Conservation (phyloP, 1,284 basidiomycete species). For the Cryptococcus sp. region DNA sequence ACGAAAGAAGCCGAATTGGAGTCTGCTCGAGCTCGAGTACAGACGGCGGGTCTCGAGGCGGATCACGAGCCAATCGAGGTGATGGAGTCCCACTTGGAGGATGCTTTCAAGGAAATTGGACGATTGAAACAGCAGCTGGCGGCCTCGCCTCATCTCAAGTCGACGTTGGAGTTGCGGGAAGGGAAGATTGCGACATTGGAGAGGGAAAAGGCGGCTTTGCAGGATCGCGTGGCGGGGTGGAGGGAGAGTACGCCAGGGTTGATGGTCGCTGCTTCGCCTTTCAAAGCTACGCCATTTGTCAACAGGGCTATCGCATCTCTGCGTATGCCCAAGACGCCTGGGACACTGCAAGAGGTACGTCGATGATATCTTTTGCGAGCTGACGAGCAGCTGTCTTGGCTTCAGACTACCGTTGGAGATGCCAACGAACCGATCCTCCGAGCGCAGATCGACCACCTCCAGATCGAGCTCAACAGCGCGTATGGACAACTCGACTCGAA, state of each 20-base stretch:
- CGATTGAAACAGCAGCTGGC: slow-evolving; percentile 60
- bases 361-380: not conserved
- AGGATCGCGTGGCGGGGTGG: slow-evolving; percentile 19
- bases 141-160: slow-evolving; percentile 28
- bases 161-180: slow-evolving; percentile 32
- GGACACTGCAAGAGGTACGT: slow-evolving; percentile 37
- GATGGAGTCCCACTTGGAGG: slow-evolving; percentile 70
- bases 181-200: slow-evolving; percentile 37
- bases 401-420: slow-evolving; percentile 39
- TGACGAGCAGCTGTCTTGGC: slow-evolving; percentile 36
- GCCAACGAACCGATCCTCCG: slow-evolving; percentile 41
- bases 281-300: slow-evolving; percentile 32
- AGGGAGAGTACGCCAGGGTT: slow-evolving; percentile 5
- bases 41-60: not conserved
- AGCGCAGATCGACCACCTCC: slow-evolving; percentile 47
- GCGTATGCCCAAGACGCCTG: slow-evolving; percentile 41
- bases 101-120: slow-evolving; percentile 73
- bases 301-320: slow-evolving; percentile 33
- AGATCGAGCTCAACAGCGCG: slow-evolving; percentile 43
- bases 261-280: slow-evolving; percentile 22
- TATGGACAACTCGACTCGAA: slow-evolving; percentile 49
- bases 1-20: slow-evolving; percentile 32
- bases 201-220: slow-evolving; percentile 33
- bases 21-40: slow-evolving; percentile 12
- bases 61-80: slow-evolving; percentile 41